Evolutionary conservation across 805 yeast species (phyloP), one percentile per base, ranked within the genome.

Genomic region (Suhomyces pyralidae): DNA sequence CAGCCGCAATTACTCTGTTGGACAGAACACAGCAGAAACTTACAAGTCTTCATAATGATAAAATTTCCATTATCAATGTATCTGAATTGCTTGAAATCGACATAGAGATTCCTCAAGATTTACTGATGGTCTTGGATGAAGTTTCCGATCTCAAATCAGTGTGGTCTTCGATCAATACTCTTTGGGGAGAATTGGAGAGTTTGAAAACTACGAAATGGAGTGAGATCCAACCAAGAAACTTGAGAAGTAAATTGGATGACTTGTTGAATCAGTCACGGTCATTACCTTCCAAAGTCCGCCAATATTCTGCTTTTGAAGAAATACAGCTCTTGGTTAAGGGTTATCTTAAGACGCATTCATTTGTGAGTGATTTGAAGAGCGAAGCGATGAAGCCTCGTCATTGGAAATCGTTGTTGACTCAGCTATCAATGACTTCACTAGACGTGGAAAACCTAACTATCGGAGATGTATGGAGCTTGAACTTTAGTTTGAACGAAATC

Each of bases 301-400:
- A 83, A 55, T 86, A 88, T 63, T 72, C 83, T 0, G 91, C 92
- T 0, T 85, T 85, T 63, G 85, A 81, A 55, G 77, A 78, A 17
- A 72, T 85, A n/a, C 83, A 82, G 55, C 64, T 62, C 7, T 55
- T 58, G 1, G 64, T 87, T 7, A 80, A 79, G 46, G 63, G 64
- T 1, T 59, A 76, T 45, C 58, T 80, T 12, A 69, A 74, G 51
- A 61, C 76, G 26, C 63, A 70, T 38, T 64, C 78, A 1, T 40
- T 76, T 6, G 36, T 86, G 1, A 55, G 65, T 2, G 80, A 78
- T 3, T 67, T 90, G 51, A 81, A 78, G 51, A 79, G 83, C 3
- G 86, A 78, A 0, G 77, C 82, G 0, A 66, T 92, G 55, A 80
- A 80, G 50, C 77, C 76, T 0, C 73, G 91, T 20, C 97, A 92